Evolutionary conservation across 805 yeast species (phyloP), one percentile per base, ranked within the genome.

Genomic region (Citeromyces nyonsensis): DNA sequence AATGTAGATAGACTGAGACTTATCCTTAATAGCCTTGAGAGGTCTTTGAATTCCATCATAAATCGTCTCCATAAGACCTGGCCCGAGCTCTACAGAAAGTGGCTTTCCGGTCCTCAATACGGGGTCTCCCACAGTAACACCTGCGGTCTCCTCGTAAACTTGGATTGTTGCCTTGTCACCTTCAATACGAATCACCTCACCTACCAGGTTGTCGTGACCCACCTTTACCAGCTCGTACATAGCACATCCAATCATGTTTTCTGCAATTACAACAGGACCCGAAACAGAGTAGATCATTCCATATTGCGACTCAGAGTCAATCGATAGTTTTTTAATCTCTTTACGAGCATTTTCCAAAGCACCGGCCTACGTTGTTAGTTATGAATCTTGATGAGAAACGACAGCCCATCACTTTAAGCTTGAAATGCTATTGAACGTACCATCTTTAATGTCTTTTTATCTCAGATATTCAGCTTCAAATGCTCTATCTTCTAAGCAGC

Each of bases 11-110:
- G 95, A 82, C 51, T 86, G 78, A 15, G 96, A 77, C 33, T 57
- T 53, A 42, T 86, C 94, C 54, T 78, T 81, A 51, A 91, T 91
- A 31, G 94, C 84, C 58, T 82, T 82, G 57, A 91, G 72, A 29
- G 99, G 99, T 66, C 99, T 84, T 64, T 91, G 99, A 57, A 91
- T 91, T 68, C 99, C 99, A 59, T 91, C 99, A 54, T 91, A 91
- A 54, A 91, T 91, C 44, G 95, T 91, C 62, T 91, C 98, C 95
- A 91, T 86, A 49, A 91, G 70, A 56, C 99, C 99, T 22, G 99
- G 99, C 52, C 99, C 99, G 54, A 91, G 67, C 62, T 91, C 99
- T 34, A 91, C 99, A 33, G 96, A 85, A 45, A 91, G 67, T n/a
- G 99, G 99, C 59, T 91, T 85, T 41, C 98, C 98, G 5, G 98